Percentiles rank a stretch among this genome's conserved stretches.
These are phyloP conservation scores for Xylaria castorea DNA, from an alignment of 495 filamentous ascomycete genomes.

Conservation along the genomic window DNA sequence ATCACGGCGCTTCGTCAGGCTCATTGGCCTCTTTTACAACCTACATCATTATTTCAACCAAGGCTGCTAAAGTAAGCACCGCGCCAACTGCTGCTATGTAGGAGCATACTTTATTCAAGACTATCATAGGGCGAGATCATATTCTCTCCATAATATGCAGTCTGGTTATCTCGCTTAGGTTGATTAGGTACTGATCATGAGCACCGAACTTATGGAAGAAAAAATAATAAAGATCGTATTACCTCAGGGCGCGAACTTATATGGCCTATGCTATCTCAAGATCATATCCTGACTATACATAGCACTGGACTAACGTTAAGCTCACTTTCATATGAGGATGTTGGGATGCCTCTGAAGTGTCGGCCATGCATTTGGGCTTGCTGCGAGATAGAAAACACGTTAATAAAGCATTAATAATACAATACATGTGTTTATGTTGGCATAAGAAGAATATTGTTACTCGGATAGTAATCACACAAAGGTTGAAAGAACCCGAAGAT, in stretches of 20 bases:
- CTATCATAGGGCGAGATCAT: background rate
- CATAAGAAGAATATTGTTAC: too few relatives aligned
- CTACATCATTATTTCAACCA: background rate
- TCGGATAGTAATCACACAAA: background rate
- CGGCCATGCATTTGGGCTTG: background rate
- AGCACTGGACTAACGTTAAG: background rate
- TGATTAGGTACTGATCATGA: background rate
- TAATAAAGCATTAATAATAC: background rate
- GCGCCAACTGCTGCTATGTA: background rate
- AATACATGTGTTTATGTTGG: background rate
- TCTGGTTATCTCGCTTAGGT: background rate
- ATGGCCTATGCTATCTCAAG: background rate
- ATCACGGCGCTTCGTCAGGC: background rate
- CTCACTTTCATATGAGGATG: background rate
- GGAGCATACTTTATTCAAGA: background rate
- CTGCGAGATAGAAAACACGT: background rate
- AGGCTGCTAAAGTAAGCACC: background rate
- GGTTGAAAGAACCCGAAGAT: background rate
- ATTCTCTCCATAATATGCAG: background rate
- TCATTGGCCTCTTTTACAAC: background rate
- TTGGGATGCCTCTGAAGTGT: too few relatives aligned
- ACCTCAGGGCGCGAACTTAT: background rate
- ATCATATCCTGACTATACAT: background rate
- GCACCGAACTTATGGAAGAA: background rate
- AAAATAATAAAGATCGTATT: background rate